Percentiles rank a stretch among this genome's conserved stretches.
phyloP scores from a whole-genome alignment of 345 rosid species.

The Salix viminalis region DNA sequence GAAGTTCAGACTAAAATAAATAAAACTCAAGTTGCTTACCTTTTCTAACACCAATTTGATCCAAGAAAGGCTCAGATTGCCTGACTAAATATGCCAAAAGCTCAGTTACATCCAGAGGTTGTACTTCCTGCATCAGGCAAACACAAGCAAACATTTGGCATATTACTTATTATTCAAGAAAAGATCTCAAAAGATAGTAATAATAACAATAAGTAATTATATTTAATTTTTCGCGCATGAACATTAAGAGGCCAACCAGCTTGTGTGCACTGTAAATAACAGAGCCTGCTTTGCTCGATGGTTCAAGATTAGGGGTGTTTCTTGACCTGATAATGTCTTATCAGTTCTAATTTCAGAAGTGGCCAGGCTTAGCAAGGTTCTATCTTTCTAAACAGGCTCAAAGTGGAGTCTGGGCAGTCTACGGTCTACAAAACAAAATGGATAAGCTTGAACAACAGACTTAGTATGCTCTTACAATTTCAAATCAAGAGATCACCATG shows the following conservation, averaged over 20 bases:
- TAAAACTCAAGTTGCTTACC: conserved; percentile 36
- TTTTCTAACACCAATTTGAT: conserved; percentile 80
- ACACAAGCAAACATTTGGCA: conserved; percentile 11
- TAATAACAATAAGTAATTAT: neutral
- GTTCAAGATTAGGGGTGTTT: neutral
- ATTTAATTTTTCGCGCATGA: neutral
- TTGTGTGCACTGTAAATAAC: neutral
- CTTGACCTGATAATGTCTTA: neutral
- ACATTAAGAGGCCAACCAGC: neutral
- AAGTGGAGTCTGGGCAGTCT: neutral
- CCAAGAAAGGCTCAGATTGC: conserved; percentile 85
- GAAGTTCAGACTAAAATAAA: neutral
- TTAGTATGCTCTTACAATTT: neutral
- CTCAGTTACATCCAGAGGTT: conserved; percentile 78
- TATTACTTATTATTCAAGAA: neutral
- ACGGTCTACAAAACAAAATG: neutral
- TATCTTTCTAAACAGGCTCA: neutral
- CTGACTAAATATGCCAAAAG: conserved; percentile 85
- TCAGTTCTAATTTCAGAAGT: neutral
- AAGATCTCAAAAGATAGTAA: neutral
- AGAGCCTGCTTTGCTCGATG: neutral
- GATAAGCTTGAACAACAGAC: neutral
- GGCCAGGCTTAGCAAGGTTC: neutral
- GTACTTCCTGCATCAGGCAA: conserved; percentile 54
- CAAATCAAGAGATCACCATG: neutral